phyloP scores from a whole-genome alignment of 2,329 filamentous ascomycete genomes.

The Graphiopsis chlorocephala region DNA sequence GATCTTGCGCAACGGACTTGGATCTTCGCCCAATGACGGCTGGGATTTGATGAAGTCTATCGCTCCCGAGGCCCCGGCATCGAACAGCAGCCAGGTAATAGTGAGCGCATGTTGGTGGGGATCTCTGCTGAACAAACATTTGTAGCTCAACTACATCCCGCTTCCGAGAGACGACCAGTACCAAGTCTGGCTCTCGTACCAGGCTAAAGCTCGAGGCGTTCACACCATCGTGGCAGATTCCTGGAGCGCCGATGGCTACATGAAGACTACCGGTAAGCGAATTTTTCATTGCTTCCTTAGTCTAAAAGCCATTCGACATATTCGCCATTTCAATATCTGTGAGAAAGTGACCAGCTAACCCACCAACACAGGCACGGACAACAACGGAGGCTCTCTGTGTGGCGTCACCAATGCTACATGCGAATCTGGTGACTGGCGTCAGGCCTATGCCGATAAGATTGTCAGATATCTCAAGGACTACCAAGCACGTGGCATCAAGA shows the following conservation, averaged over 20 bases:
- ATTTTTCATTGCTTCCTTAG: neutral
- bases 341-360: neutral
- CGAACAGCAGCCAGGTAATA: constrained; percentile 44
- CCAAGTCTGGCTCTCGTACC: constrained; percentile 53
- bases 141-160: constrained; percentile 23
- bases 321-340: neutral
- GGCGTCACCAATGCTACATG: constrained; percentile 43
- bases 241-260: constrained; percentile 52
- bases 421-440: constrained; percentile 45
- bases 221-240: constrained; percentile 50
- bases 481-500: constrained; percentile 38
- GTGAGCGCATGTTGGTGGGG: constrained; percentile 41
- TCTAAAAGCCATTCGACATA: neutral
- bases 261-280: constrained; percentile 46
- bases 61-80: constrained; percentile 39
- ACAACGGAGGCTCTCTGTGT: constrained; percentile 46
- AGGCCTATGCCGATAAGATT: constrained; percentile 50
- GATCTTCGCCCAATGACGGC: constrained; percentile 31
- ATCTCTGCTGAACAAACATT: constrained; percentile 37
- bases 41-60: constrained; percentile 26
- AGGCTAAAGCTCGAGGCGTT: constrained; percentile 46
- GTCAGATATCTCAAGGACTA: constrained; percentile 48
- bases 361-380: constrained; percentile 33
- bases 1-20: constrained; percentile 52
- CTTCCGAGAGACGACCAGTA: constrained; percentile 31